Evolutionary conservation across 371 early-diverging fungal species (phyloP), one percentile per base, ranked within the genome.

Genomic region (Lichtheimia ornata): DNA sequence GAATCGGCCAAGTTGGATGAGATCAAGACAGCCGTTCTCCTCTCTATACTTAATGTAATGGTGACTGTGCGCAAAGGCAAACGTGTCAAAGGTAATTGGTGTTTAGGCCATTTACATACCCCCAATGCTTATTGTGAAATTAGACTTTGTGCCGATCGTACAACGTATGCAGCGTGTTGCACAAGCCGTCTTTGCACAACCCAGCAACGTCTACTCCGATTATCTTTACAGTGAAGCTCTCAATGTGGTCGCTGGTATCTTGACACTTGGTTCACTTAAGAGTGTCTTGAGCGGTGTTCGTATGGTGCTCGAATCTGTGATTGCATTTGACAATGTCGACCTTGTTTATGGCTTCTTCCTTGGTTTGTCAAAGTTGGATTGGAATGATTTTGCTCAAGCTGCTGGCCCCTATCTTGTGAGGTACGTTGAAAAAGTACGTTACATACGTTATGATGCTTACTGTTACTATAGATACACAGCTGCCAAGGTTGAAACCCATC

Each of bases 321-420:
- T 84, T 53, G 66, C 68, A 1, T 82, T 69, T 43, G 68, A 84
- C 59, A 76, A 89, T 64, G 62, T 83, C 0, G 59, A 80, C 13
- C 66, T 77, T 22, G 79, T 91, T 5, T 77, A 90, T 63, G 77
- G 85, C 6, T 88, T 93, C 70, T 84, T 85, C 20, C 72, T 86
- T 44, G 79, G 84, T 27, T 78, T 93, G 49, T 85, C 88, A 25
- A 77, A 84, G 22, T 55, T 88, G 9, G 78, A 82, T 53, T 91
- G 92, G 88, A 59, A 66, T 40, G 84, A 88, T 54, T 90, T 83
- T 68, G 83, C 84, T 35, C 87, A 87, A 62, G 81, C 90, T 20
- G 73, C 89, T 56, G 72, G 91, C 24, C 89, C 91, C 4, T 83
- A 88, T 59, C 73, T 91, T 49, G 79, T 87, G 49, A 82, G 35